Evolutionary conservation across 148 eudicot species (phyloP).

Genomic region (Simmondsia chinensis): DNA sequence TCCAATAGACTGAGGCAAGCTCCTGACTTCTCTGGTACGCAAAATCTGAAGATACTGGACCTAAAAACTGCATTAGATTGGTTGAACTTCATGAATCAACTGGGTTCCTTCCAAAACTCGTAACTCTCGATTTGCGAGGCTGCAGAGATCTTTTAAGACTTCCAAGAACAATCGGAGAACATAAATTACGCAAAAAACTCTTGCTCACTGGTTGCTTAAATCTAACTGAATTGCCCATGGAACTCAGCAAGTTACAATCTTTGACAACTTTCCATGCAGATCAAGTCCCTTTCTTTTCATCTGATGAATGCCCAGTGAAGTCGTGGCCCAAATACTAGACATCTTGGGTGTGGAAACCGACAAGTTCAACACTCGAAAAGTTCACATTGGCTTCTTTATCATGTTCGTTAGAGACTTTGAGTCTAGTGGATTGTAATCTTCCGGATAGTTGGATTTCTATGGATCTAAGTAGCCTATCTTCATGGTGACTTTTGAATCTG

Average conservation of each 20-base stretch:
- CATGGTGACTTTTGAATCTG: neutral
- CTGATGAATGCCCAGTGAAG: too few species aligned
- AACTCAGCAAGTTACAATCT: too few species aligned
- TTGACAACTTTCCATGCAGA: too few species aligned
- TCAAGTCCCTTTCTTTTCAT: too few species aligned
- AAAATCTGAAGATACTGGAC: conserved; percentile 4
- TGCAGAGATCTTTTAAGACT: conserved; percentile 1
- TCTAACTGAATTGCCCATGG: neutral
- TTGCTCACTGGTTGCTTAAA: conserved; percentile 4
- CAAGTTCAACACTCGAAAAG: neutral
- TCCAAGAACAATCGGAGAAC: neutral
- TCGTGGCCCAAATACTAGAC: too few species aligned
- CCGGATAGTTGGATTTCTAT: neutral
- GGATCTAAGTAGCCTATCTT: neutral
- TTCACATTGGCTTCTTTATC: neutral
- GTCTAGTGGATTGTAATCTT: neutral
- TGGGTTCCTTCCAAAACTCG: neutral
- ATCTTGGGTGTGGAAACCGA: too few species aligned
- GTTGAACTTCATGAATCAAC: conserved; percentile 9
- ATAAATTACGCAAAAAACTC: conserved; percentile 1
- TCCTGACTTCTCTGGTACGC: conserved; percentile 1
- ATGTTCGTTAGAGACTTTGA: neutral
- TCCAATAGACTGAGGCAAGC: neutral
- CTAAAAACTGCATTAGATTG: conserved; percentile 2
- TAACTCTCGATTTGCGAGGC: neutral